These are phyloP conservation scores for Austroboletus eburneus DNA, from an alignment of 768 basidiomycete species.

Conservation along the genomic window DNA sequence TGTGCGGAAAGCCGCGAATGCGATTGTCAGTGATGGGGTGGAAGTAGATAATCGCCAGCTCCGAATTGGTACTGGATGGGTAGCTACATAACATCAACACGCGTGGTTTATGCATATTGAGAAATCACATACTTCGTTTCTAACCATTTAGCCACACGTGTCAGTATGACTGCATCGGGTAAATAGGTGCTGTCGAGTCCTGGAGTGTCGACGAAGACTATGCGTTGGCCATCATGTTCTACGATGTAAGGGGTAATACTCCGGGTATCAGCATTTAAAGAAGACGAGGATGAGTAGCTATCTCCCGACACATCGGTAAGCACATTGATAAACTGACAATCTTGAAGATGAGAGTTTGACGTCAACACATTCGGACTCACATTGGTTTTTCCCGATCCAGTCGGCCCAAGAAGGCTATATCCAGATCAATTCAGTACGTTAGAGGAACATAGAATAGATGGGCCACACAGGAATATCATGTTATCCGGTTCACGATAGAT, in stretches of 20 bases:
- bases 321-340: neutral
- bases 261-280: neutral
- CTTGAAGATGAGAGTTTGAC: neutral
- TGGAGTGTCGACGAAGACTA: conserved; percentile 7
- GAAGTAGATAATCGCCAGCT: conserved; percentile 5
- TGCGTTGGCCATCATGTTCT: neutral
- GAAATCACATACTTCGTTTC: neutral
- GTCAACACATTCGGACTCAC: neutral
- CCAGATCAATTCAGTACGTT: neutral
- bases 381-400: neutral
- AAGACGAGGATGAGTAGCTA: neutral
- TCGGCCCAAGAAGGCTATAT: neutral
- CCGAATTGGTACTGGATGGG: neutral
- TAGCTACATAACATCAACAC: neutral
- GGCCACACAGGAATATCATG: neutral
- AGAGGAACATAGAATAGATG: neutral
- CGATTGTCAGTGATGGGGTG: conserved; percentile 9
- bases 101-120: neutral
- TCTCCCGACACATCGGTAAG: neutral
- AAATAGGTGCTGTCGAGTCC: neutral
- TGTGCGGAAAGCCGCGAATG: neutral
- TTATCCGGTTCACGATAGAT: neutral
- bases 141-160: neutral
- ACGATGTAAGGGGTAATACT: neutral
- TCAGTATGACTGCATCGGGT: neutral